Percentiles rank a stretch among this genome's conserved stretches.
phyloP scores from a whole-genome alignment of 2,329 filamentous ascomycete species.

The Penicillium digitatum region DNA sequence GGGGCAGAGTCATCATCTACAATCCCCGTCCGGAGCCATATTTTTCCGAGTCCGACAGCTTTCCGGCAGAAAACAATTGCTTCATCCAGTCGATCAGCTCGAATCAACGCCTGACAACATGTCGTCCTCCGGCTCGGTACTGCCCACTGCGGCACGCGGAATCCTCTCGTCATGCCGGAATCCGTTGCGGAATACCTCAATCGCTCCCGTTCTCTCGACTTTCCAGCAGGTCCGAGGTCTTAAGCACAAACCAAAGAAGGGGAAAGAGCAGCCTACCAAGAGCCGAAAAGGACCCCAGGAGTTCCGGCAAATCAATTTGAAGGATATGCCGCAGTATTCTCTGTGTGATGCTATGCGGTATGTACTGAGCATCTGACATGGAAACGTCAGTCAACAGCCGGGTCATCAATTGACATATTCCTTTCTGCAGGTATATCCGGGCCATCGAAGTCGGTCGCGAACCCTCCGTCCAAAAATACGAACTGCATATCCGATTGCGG shows the following conservation, averaged over 20 bases:
- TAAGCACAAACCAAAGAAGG: slow-evolving; percentile 39
- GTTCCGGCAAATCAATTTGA: slow-evolving; percentile 61
- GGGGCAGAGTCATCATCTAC: slow-evolving; percentile 25
- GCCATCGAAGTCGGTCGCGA: slow-evolving; percentile 85
- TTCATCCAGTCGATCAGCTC: slow-evolving; percentile 11
- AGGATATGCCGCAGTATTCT: slow-evolving; percentile 67
- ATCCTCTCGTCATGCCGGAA: slow-evolving; percentile 34
- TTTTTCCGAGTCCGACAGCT: slow-evolving; percentile 34
- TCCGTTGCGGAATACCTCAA: slow-evolving; percentile 28
- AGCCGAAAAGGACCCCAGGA: slow-evolving; percentile 62
- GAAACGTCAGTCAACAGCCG: neutral
- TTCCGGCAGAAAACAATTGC: slow-evolving; percentile 36
- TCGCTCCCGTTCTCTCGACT: slow-evolving; percentile 30
- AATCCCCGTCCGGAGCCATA: slow-evolving; percentile 24
- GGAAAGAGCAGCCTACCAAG: slow-evolving; percentile 56
- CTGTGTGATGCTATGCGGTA: slow-evolving; percentile 89
- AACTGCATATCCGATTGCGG: slow-evolving; percentile 76
- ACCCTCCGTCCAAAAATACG: slow-evolving; percentile 75
- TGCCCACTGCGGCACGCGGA: slow-evolving; percentile 36
- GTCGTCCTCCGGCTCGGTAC: slow-evolving; percentile 33
- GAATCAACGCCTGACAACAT: slow-evolving; percentile 24
- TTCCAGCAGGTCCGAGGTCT: slow-evolving; percentile 38
- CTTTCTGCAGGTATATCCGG: slow-evolving; percentile 69
- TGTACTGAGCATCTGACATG: neutral
- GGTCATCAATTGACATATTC: slow-evolving; percentile 11